phyloP scores from a whole-genome alignment of 2,329 filamentous ascomycete species.

The Thielaviopsis populi region DNA sequence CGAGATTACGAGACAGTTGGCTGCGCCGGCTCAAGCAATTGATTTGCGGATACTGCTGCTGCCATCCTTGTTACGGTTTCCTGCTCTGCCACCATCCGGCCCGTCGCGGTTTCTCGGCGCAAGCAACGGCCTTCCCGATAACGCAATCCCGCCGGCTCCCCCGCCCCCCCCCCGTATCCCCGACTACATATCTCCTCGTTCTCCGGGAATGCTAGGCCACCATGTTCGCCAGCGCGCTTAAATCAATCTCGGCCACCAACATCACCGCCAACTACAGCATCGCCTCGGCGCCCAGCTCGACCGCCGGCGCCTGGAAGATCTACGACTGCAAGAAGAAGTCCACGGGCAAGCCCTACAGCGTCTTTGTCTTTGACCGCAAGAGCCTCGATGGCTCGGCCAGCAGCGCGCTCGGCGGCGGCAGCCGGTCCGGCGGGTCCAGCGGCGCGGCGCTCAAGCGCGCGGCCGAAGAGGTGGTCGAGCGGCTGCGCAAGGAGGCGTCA shows the following conservation, averaged over 20 bases:
- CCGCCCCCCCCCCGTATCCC: neutral
- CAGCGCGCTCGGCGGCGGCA: constrained; percentile 27
- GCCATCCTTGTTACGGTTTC: neutral
- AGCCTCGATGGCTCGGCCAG: constrained; percentile 47
- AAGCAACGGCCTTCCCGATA: neutral
- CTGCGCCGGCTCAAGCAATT: constrained; percentile 8
- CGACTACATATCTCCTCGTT: neutral
- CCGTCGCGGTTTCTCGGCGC: neutral
- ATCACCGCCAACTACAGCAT: constrained; percentile 86
- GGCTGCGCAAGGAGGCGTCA: constrained; percentile 81
- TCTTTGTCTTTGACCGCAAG: constrained; percentile 92
- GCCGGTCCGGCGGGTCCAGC: constrained; percentile 27
- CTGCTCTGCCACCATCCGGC: neutral
- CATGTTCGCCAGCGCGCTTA: constrained; percentile 90
- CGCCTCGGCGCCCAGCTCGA: constrained; percentile 57
- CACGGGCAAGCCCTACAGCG: constrained; percentile 72
- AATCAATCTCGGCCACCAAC: constrained; percentile 80
- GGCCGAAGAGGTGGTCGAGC: constrained; percentile 79
- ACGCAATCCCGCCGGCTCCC: neutral
- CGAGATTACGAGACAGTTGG: constrained; percentile 8
- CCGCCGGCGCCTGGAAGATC: constrained; percentile 89
- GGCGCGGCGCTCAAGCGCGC: constrained; percentile 60
- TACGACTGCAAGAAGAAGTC: constrained; percentile 96
- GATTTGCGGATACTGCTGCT: neutral
- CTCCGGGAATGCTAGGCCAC: constrained; percentile 21